Percentiles rank a stretch among this genome's conserved stretches.
Evolutionary conservation across 805 yeast genomes (phyloP).

Genomic region (Yueomyces sinensis): DNA sequence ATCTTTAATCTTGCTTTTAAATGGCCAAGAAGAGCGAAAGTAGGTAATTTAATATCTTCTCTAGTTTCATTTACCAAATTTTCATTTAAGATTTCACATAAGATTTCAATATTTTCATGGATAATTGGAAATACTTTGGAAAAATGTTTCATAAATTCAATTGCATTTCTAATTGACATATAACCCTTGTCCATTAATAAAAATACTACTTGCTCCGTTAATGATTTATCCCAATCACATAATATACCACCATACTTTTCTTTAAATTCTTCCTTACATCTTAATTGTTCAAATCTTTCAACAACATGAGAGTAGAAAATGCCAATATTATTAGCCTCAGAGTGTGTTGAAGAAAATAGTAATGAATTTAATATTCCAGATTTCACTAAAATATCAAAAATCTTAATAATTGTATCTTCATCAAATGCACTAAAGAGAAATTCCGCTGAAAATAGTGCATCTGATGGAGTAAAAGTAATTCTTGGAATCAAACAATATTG

Average conservation of each 20-base stretch:
- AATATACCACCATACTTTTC: slow-evolving; percentile 27
- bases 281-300: slow-evolving; percentile 30
- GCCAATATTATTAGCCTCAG: slow-evolving; percentile 76
- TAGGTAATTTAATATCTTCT: slow-evolving; percentile 70
- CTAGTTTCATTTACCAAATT: slow-evolving; percentile 45
- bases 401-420: slow-evolving; percentile 26
- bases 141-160: slow-evolving; percentile 59
- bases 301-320: slow-evolving; percentile 51
- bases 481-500: slow-evolving; percentile 66
- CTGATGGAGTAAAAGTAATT: slow-evolving; percentile 64
- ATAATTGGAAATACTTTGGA: slow-evolving; percentile 53
- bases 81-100: slow-evolving; percentile 34
- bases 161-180: slow-evolving; percentile 69
- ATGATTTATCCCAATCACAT: slow-evolving; percentile 39
- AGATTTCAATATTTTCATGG: slow-evolving; percentile 46
- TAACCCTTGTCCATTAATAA: slow-evolving; percentile 34
- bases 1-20: slow-evolving; percentile 39
- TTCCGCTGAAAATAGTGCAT: slow-evolving; percentile 56
- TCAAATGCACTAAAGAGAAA: slow-evolving; percentile 44
- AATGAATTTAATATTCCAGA: slow-evolving; percentile 40
- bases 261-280: slow-evolving; percentile 24
- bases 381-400: slow-evolving; percentile 36
- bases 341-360: slow-evolving; percentile 54
- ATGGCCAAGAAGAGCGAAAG: slow-evolving; percentile 58
- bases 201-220: slow-evolving; percentile 25